Evolutionary conservation across 1,284 basidiomycete species (phyloP).

Genomic region (Phlebopus sp.): DNA sequence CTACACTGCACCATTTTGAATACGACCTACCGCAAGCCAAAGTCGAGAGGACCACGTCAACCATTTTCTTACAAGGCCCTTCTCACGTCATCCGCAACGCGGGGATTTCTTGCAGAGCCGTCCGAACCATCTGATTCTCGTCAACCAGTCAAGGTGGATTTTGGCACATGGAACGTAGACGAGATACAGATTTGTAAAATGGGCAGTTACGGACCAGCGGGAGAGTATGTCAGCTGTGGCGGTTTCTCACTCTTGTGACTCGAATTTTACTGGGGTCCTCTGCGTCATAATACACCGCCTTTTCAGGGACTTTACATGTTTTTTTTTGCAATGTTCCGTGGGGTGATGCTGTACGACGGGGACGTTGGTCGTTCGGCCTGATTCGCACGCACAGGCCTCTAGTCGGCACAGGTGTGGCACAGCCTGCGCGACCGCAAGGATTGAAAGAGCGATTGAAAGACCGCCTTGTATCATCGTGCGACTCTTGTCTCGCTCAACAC

Average conservation of each 20-base stretch:
- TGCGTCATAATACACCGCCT: neutral
- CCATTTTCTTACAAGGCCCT: constrained; percentile 52
- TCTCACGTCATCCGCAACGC: constrained; percentile 31
- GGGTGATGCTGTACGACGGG: neutral
- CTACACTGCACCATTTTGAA: constrained; percentile 70
- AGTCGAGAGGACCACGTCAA: constrained; percentile 26
- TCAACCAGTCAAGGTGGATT: constrained; percentile 22
- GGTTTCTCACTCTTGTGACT: constrained; percentile 15
- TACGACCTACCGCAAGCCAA: constrained; percentile 52
- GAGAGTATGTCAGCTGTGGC: constrained; percentile 33
- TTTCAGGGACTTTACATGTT: neutral
- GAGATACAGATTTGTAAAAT: constrained; percentile 35
- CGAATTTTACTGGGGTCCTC: neutral
- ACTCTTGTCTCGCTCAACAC: constrained; percentile 39
- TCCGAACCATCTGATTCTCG: constrained; percentile 1
- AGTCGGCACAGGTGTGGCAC: constrained; percentile 33
- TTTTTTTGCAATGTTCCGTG: too few relatives aligned
- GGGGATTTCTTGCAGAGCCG: constrained; percentile 5
- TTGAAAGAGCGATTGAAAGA: constrained; percentile 36
- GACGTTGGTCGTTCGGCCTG: constrained; percentile 18
- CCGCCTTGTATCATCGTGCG: constrained; percentile 36
- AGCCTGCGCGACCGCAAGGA: constrained; percentile 17
- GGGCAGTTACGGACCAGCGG: constrained; percentile 33
- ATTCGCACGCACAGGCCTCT: constrained; percentile 16
- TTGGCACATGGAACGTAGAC: constrained; percentile 30